phyloP scores from a whole-genome alignment of 805 yeast genomes.

The Zygoascus biomembranicola region DNA sequence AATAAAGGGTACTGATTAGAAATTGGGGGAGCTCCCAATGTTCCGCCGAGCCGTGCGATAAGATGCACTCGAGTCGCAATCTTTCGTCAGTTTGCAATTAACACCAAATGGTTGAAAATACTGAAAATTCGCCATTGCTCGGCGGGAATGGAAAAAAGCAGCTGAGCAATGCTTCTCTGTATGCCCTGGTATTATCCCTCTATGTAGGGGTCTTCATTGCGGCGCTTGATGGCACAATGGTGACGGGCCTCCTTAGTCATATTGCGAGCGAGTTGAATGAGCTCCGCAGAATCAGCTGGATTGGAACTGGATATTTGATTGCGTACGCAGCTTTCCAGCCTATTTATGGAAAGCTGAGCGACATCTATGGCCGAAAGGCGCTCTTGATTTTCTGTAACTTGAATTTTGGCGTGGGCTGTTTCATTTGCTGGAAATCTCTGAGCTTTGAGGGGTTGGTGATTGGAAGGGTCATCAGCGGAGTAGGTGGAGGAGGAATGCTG shows the following conservation, averaged over 20 bases:
- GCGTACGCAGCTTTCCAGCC: slow-evolving; percentile 72
- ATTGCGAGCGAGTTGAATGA: slow-evolving; percentile 54
- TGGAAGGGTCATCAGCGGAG: slow-evolving; percentile 74
- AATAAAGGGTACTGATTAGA: neutral
- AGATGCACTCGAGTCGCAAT: neutral
- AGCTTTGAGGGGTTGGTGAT: slow-evolving; percentile 53
- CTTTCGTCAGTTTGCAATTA: neutral
- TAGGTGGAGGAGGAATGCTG: slow-evolving; percentile 87
- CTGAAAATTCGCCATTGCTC: neutral
- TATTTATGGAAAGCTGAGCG: slow-evolving; percentile 60
- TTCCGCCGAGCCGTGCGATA: neutral
- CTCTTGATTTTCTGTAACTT: slow-evolving; percentile 35
- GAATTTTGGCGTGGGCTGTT: slow-evolving; percentile 40
- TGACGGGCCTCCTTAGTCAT: slow-evolving; percentile 47
- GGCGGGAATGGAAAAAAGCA: neutral
- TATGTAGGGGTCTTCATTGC: slow-evolving; percentile 36
- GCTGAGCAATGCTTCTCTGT: neutral
- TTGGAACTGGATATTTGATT: slow-evolving; percentile 60
- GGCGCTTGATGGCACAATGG: slow-evolving; percentile 52
- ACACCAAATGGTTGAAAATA: neutral
- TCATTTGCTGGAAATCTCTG: slow-evolving; percentile 44
- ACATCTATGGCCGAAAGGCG: slow-evolving; percentile 38
- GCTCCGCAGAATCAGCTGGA: slow-evolving; percentile 51
- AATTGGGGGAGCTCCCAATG: neutral
- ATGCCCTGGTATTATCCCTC: slow-evolving; percentile 14